Percentiles rank a stretch among this genome's conserved stretches.
Conservation (phyloP, 2,329 filamentous ascomycete genomes). For the Botrytis squamosa region DNA sequence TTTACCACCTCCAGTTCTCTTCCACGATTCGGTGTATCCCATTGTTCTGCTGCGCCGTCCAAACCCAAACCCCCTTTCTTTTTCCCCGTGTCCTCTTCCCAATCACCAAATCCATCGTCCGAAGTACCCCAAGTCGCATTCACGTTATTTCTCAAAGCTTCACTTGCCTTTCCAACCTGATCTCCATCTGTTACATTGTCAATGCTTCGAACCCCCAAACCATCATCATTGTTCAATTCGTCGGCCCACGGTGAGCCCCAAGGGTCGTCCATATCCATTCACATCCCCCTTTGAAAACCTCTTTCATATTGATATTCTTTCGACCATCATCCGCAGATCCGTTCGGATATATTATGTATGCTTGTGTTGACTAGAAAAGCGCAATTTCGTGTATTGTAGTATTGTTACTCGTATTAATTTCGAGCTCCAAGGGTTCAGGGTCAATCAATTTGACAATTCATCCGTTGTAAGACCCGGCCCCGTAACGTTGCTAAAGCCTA, state of each 20-base stretch:
- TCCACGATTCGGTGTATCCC: slow-evolving; percentile 16
- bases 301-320: slow-evolving; percentile 37
- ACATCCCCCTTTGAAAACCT: slow-evolving; percentile 8
- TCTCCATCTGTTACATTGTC: slow-evolving; percentile 18
- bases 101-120: slow-evolving; percentile 34
- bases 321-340: slow-evolving; percentile 5
- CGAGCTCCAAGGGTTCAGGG: slow-evolving; percentile 12
- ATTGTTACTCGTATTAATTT: slow-evolving; percentile 10
- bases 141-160: slow-evolving; percentile 29
- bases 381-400: slow-evolving; percentile 13
- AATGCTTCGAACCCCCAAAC: background rate
- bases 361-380: background rate
- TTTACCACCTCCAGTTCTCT: slow-evolving; percentile 17
- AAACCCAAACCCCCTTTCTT: slow-evolving; percentile 23
- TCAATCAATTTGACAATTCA: slow-evolving; percentile 22
- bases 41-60: slow-evolving; percentile 27
- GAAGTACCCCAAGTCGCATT: slow-evolving; percentile 34
- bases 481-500: slow-evolving; percentile 9
- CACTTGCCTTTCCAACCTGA: slow-evolving; percentile 24
- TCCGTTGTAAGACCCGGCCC: slow-evolving; percentile 19
- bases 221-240: slow-evolving; percentile 26
- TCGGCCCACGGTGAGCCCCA: slow-evolving; percentile 44
- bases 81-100: slow-evolving; percentile 28
- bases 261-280: slow-evolving; percentile 41
- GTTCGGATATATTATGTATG: slow-evolving; percentile 4